These are phyloP conservation scores for Escallonia rubra DNA, from an alignment of 129 eudicot genomes.

Conservation along the genomic window DNA sequence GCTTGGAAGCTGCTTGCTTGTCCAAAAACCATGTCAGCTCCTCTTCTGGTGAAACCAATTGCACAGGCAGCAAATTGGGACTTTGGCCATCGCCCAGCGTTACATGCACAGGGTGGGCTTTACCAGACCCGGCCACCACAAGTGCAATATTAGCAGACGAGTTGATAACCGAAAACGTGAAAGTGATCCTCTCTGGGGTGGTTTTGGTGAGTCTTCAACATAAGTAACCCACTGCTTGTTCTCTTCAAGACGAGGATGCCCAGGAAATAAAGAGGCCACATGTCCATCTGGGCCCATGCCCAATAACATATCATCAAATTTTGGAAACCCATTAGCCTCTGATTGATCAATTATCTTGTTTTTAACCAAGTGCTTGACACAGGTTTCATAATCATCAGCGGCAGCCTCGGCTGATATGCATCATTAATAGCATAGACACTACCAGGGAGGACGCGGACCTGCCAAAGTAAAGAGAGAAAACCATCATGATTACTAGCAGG, in stretches of 20 bases:
- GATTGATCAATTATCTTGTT: constrained; percentile 39
- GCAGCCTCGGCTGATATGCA: constrained; percentile 53
- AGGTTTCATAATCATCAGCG: constrained; percentile 72
- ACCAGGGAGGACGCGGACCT: constrained; percentile 39
- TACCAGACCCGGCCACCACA: constrained; percentile 59
- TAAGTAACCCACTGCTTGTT: constrained; percentile 63
- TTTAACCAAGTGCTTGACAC: constrained; percentile 50
- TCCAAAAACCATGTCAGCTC: constrained; percentile 71
- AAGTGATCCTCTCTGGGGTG: constrained; percentile 80
- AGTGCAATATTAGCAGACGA: constrained; percentile 64
- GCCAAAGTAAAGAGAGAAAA: constrained; percentile 1
- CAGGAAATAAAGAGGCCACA: constrained; percentile 72
- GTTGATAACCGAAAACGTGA: constrained; percentile 75
- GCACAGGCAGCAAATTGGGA: constrained; percentile 50
- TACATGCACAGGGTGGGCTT: constrained; percentile 57
- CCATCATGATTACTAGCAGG: no score
- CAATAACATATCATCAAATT: constrained; percentile 71
- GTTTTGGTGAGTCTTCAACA: constrained; percentile 81
- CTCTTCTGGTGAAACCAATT: constrained; percentile 71
- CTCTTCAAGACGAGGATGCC: constrained; percentile 56
- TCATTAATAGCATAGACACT: constrained; percentile 43
- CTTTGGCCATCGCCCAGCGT: constrained; percentile 47
- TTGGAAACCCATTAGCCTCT: constrained; percentile 43
- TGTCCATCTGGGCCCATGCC: constrained; percentile 96
- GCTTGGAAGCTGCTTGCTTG: constrained; percentile 71